Conservation (phyloP, 2,329 filamentous ascomycete genomes). For the Pestalotiopsis sp. region DNA sequence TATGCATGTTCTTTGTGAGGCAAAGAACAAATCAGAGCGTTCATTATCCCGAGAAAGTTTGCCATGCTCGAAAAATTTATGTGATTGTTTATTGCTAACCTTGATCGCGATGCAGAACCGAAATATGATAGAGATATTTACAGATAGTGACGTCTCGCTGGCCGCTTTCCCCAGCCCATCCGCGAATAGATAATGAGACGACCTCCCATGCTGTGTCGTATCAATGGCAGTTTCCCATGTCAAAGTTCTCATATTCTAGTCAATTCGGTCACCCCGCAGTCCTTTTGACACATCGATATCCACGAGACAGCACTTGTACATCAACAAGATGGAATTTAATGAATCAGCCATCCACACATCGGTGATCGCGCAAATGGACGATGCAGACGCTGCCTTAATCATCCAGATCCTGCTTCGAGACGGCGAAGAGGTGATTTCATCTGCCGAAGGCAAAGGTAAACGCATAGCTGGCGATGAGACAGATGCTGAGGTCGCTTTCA, state of each 20-base stretch:
- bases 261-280: too few relatives aligned
- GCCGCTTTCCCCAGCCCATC: too few relatives aligned
- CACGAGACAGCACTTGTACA: not conserved
- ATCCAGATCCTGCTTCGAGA: not conserved
- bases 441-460: conserved; percentile 20
- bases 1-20: not conserved
- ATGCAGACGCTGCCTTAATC: not conserved
- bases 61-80: not conserved
- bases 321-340: not conserved
- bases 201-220: too few relatives aligned
- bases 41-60: not conserved
- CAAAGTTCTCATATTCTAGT: too few relatives aligned
- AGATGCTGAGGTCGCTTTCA: conserved; percentile 20
- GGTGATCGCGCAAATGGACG: not conserved
- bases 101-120: not conserved
- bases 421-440: not conserved
- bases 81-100: not conserved
- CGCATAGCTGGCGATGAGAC: conserved; percentile 15
- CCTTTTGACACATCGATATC: too few relatives aligned
- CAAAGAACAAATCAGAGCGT: not conserved
- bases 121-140: not conserved
- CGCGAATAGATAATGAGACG: too few relatives aligned
- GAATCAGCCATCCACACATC: not conserved
- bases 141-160: not conserved
- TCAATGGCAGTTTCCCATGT: too few relatives aligned